Conservation (phyloP, 306 rosid species). For the Betula pendula region DNA sequence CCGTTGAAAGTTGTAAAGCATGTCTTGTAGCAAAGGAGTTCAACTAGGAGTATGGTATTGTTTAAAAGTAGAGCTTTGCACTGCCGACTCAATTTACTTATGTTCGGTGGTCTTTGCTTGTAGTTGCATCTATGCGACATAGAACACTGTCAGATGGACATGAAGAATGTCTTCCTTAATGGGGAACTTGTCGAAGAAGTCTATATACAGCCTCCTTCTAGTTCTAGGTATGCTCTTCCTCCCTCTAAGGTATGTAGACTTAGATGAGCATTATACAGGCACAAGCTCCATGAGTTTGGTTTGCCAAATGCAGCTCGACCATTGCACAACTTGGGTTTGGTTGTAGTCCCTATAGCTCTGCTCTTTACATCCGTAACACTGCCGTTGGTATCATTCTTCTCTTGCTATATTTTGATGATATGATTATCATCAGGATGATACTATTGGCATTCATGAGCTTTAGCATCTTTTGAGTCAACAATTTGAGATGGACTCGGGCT, state of each 20-base stretch:
- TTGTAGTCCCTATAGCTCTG: not conserved
- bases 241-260: no score
- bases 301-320: not conserved
- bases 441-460: not conserved
- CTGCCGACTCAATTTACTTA: no score
- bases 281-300: not conserved
- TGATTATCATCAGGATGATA: not conserved
- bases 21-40: not conserved
- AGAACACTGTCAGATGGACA: no score
- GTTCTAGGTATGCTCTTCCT: not conserved
- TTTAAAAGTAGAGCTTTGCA: no score
- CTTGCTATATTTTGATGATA: not conserved
- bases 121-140: no score
- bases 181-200: not conserved
- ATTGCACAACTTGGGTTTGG: not conserved
- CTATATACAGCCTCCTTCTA: not conserved
- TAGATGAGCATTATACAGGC: no score
- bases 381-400: not conserved
- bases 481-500: not conserved
- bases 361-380: not conserved
- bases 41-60: no score
- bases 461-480: not conserved
- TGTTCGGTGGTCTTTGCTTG: no score
- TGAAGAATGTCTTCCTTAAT: not conserved
- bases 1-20: not conserved